Base-by-base conservation (phyloP, 192 early-diverging fungal species). In the Rhizophagus clarus region DNA sequence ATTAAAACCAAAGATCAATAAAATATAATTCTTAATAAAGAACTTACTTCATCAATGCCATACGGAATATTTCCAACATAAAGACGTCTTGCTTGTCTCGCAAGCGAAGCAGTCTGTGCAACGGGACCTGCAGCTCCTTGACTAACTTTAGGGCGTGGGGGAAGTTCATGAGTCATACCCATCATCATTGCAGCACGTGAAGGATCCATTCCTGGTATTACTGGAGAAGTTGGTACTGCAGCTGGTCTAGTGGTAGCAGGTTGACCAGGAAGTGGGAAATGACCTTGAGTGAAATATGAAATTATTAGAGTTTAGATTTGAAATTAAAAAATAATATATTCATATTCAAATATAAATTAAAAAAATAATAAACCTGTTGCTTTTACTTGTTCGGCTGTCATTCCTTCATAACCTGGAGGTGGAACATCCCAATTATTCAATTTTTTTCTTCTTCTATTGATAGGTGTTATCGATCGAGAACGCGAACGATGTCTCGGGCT, bases 31-130 rank as follows among this genome's bases (percentile, higher is more conserved):
- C 49, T 24, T 34, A 24, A 72, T n/a, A 63, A 31, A 34, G 29
- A 69, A 45, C 31, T 26, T 80, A 92, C 92, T 86, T 98, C 96
- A 60, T 89, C 87, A 68, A 93, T 88, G 22, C 88, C 92, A 76
- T 84, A 85, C 17, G 96, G 96, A 56, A 98, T 94, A 77, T 96
- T 95, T 60, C 97, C 98, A 49, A 96, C 93, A 80, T 99, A 99
- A 26, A 99, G 82, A 32, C 96, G 90, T 73, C 94, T 88, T 28
- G 94, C 91, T 87, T 98, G 96, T 64, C 95, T 82, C 40, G 89
- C 88, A 20, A 93, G 37, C 37, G 86, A 89, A 20, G 89, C 86
- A 61, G 87, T 89, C 2, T 83, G 81, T 17, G 90, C 89, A 26
- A 85, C 88, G 2, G 87, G 82, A 20, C 86, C 87, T 15, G 86